Percentiles rank a stretch among this genome's conserved stretches.
Conservation (phyloP, 176 grass and related monocot genomes). For the Guadua angustifolia region DNA sequence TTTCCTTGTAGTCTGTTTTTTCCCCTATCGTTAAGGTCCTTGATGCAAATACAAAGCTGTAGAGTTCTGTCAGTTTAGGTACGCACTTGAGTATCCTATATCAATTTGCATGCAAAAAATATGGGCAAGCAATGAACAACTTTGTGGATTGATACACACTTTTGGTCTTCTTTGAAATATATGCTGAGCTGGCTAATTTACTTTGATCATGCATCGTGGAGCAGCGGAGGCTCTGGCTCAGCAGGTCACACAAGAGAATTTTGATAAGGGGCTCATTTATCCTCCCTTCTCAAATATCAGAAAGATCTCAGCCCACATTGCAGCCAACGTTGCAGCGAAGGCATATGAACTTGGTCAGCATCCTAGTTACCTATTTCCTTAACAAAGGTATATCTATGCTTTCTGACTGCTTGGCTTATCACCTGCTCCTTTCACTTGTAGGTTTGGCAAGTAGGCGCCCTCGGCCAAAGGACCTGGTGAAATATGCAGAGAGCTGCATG, state of each 20-base stretch:
- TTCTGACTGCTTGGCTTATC: conserved; percentile 25
- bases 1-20: neutral
- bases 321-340: conserved; percentile 84
- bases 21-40: neutral
- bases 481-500: conserved; percentile 85
- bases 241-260: conserved; percentile 73
- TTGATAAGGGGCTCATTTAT: conserved; percentile 71
- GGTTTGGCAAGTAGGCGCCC: conserved; percentile 71
- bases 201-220: neutral
- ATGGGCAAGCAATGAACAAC: neutral
- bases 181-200: conserved; percentile 4
- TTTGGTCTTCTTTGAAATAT: neutral
- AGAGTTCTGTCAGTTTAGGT: neutral
- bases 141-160: neutral
- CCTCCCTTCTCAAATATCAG: conserved; percentile 92
- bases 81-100: neutral
- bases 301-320: conserved; percentile 83
- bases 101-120: neutral
- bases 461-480: conserved; percentile 69
- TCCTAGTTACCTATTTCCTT: neutral
- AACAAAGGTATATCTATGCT: neutral
- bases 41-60: neutral
- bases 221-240: conserved; percentile 86
- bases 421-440: conserved; percentile 9
- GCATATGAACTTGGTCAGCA: conserved; percentile 82